Evolutionary conservation across 2,329 filamentous ascomycete species (phyloP).

Genomic region (Apiospora arundinis): DNA sequence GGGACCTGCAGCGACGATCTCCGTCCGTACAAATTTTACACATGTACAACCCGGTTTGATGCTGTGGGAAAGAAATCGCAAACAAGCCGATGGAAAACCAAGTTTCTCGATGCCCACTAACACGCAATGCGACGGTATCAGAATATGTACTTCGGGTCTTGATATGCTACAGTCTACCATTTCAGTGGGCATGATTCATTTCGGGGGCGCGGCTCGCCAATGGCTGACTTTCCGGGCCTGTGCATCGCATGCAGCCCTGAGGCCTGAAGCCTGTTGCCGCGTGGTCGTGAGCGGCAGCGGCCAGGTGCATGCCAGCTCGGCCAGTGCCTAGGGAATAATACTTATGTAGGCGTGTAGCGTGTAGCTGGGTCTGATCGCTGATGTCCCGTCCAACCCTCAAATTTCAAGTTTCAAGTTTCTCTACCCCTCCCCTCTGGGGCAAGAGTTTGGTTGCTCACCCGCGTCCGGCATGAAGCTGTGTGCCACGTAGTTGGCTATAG

Average conservation of each 20-base stretch:
- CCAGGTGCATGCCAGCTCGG: conserved; percentile 4
- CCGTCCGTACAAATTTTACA: conserved; percentile 1
- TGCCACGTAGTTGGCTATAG: too few relatives aligned
- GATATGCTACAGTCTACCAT: neutral
- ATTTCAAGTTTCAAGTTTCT: too few relatives aligned
- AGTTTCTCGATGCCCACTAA: conserved; percentile 12
- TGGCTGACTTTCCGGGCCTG: neutral
- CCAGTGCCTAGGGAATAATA: neutral
- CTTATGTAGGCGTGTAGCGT: neutral
- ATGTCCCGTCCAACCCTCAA: neutral
- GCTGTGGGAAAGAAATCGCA: neutral
- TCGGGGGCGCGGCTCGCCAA: neutral
- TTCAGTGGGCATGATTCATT: neutral
- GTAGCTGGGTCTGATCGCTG: neutral
- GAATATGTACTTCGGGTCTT: neutral
- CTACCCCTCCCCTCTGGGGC: neutral
- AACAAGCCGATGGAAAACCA: neutral
- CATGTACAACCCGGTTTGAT: neutral
- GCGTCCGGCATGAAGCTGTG: neutral
- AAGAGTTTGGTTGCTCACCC: neutral
- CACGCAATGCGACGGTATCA: neutral
- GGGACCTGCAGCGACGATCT: conserved; percentile 18
- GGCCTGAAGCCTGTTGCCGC: neutral
- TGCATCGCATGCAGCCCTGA: neutral
- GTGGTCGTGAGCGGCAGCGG: conserved; percentile 4